Conservation (phyloP, 2,329 filamentous ascomycete species). For the Phialemonium atrogriseum region DNA sequence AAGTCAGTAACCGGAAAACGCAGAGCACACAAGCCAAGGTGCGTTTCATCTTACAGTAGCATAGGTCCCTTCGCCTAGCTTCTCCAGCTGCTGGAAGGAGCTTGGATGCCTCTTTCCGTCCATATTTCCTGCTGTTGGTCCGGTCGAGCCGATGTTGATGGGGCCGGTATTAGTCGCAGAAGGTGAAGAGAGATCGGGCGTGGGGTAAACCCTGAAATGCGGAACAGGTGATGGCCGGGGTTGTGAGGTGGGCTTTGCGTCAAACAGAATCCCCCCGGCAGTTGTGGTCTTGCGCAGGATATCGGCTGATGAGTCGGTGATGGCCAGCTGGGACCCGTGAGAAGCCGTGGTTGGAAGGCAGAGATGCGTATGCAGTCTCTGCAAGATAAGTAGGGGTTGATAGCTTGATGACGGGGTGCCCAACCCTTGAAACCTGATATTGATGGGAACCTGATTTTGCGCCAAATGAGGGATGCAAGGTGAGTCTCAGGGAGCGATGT, state of each 20-base stretch:
- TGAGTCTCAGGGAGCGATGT: too few species aligned
- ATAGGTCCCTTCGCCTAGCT: conserved; percentile 97
- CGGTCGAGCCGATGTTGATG: conserved; percentile 3
- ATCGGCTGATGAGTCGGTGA: conserved; percentile 12
- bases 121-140: conserved; percentile 43
- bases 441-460: too few species aligned
- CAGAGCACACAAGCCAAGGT: conserved; percentile 1
- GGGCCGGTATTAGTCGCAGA: conserved; percentile 2
- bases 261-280: conserved; percentile 30
- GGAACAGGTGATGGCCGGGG: conserved; percentile 21
- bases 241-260: conserved; percentile 24
- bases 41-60: conserved; percentile 81
- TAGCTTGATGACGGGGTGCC: conserved; percentile 1
- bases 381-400: conserved; percentile 2
- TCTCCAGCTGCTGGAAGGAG: conserved; percentile 98
- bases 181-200: conserved; percentile 1
- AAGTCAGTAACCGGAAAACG: conserved; percentile 10
- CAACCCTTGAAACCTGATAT: conserved; percentile 1
- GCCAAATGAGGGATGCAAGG: too few species aligned
- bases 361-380: conserved; percentile 16
- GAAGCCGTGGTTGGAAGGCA: conserved; percentile 16
- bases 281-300: conserved; percentile 25
- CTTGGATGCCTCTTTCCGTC: conserved; percentile 88
- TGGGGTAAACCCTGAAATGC: conserved; percentile 17
- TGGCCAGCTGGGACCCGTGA: conserved; percentile 12